Percentiles rank a stretch among this genome's conserved stretches.
Evolutionary conservation across 495 filamentous ascomycete genomes (phyloP).

Genomic region (Parathielavia hyrcaniae): DNA sequence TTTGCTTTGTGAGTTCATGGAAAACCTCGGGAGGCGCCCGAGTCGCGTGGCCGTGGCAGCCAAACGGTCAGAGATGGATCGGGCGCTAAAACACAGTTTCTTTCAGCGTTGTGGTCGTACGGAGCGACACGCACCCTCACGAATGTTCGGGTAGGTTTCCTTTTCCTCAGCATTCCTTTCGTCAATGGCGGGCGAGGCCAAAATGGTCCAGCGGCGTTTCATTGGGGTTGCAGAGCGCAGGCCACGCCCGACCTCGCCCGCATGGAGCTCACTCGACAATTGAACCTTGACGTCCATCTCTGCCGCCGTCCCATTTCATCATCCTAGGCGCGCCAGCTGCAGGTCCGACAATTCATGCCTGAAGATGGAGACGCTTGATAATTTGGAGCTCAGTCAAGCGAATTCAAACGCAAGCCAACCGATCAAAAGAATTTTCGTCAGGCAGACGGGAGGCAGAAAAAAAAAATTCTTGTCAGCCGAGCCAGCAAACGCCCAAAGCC

Average conservation of each 20-base stretch:
- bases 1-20: neutral
- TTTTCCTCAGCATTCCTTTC: neutral
- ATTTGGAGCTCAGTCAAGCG: neutral
- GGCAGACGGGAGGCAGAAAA: neutral
- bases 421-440: neutral
- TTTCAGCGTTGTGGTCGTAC: neutral
- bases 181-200: neutral
- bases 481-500: neutral
- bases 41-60: slow-evolving; percentile 1
- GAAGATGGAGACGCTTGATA: neutral
- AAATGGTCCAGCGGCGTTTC: slow-evolving; percentile 1
- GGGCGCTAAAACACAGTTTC: neutral
- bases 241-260: neutral
- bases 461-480: neutral
- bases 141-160: neutral
- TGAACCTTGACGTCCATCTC: slow-evolving; percentile 5
- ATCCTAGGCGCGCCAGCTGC: slow-evolving; percentile 7
- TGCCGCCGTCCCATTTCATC: slow-evolving; percentile 16
- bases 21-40: neutral
- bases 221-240: neutral
- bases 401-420: neutral
- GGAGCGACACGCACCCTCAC: no score
- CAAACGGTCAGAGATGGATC: neutral
- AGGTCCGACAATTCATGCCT: slow-evolving; percentile 5
- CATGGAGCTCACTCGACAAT: slow-evolving; percentile 3